phyloP scores from a whole-genome alignment of 2,329 filamentous ascomycete species.

The Claviceps spartinae region DNA sequence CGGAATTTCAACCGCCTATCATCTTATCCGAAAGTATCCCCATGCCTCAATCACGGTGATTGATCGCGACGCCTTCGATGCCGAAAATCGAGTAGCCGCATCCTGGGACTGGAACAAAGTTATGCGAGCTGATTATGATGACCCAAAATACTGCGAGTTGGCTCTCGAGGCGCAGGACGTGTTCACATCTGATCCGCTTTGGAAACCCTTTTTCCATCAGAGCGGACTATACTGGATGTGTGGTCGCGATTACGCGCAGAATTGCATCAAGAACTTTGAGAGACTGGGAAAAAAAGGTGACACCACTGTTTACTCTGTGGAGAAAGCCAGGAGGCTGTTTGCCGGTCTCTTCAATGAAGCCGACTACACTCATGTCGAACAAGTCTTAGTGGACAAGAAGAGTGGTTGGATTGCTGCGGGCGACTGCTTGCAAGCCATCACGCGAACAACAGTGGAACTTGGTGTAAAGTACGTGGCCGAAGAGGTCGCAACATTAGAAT shows the following conservation, averaged over 20 bases:
- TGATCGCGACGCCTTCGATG: constrained; percentile 40
- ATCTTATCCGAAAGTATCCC: constrained; percentile 39
- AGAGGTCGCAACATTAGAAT: constrained; percentile 32
- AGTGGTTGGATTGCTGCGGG: constrained; percentile 53
- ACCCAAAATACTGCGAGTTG: constrained; percentile 48
- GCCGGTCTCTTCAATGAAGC: constrained; percentile 46
- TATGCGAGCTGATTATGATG: constrained; percentile 54
- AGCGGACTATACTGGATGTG: constrained; percentile 46
- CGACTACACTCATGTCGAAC: constrained; percentile 43
- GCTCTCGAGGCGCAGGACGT: constrained; percentile 52
- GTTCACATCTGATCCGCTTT: constrained; percentile 44
- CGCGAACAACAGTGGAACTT: constrained; percentile 34
- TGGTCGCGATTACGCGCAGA: constrained; percentile 33
- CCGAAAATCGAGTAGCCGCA: constrained; percentile 38
- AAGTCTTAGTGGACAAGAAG: constrained; percentile 46
- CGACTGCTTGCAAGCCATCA: constrained; percentile 41
- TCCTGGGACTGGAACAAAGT: constrained; percentile 66
- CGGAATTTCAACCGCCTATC: constrained; percentile 51
- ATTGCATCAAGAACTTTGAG: constrained; percentile 40
- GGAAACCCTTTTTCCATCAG: constrained; percentile 42
- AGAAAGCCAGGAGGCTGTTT: constrained; percentile 35
- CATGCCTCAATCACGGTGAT: constrained; percentile 40
- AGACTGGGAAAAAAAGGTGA: constrained; percentile 26
- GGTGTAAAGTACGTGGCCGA: constrained; percentile 46
- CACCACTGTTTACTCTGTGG: constrained; percentile 29